Conservation (phyloP, 495 filamentous ascomycete species). For the Trichocladium antarcticum region DNA sequence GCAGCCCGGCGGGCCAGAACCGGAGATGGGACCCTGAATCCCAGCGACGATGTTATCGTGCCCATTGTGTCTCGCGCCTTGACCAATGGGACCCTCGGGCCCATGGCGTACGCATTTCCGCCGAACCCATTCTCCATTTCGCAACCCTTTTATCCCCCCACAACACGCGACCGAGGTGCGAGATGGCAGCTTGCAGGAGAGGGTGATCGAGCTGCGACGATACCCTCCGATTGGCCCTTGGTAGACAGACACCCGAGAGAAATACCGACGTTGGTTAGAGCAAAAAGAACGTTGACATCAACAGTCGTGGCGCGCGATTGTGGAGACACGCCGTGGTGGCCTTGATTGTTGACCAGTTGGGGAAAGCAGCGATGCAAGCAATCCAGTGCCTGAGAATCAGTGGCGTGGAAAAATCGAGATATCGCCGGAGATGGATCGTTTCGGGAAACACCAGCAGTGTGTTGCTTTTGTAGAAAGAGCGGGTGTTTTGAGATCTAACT, state of each 20-base stretch:
- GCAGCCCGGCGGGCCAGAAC: constrained; percentile 11
- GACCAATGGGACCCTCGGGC: constrained; percentile 19
- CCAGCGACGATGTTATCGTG: constrained; percentile 8
- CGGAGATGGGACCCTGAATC: constrained; percentile 12
- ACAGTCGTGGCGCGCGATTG: constrained; percentile 17
- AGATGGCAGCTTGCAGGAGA: not conserved
- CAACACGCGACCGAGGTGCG: not conserved
- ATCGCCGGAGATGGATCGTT: not conserved
- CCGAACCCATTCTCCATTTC: constrained; percentile 22
- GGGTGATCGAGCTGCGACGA: not conserved
- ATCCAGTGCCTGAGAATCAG: too few species aligned
- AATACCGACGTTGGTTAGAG: constrained; percentile 12
- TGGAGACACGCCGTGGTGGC: not conserved
- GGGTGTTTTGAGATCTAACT: constrained; percentile 5
- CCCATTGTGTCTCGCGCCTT: constrained; percentile 2
- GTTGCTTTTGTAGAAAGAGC: constrained; percentile 3
- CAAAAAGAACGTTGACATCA: constrained; percentile 22
- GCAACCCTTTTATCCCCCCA: constrained; percentile 6
- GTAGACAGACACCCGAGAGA: not conserved
- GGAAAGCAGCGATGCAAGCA: not conserved
- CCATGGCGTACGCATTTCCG: constrained; percentile 18
- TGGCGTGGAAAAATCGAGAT: not conserved
- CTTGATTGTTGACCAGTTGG: not conserved
- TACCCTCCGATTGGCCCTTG: not conserved
- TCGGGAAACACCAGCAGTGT: not conserved